Evolutionary conservation across 1,284 basidiomycete species (phyloP), one percentile per base, ranked within the genome.

Genomic region (Irpex lacteus): DNA sequence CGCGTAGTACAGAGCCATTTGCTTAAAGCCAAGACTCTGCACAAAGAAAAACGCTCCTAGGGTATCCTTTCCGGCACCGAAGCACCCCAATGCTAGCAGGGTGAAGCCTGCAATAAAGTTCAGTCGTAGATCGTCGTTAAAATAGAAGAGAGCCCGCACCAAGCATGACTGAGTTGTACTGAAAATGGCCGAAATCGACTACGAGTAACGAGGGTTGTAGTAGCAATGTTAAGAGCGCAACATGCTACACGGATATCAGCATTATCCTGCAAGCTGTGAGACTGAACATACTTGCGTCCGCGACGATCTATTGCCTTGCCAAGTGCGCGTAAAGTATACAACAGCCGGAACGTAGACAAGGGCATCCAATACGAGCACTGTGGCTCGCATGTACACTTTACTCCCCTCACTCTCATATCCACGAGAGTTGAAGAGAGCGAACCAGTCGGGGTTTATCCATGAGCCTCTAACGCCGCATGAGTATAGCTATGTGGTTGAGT

Each of bases 1-100:
- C 0, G 94, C 92, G 74, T 95, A 98, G 75, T 97, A 98, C 9
- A 98, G 80, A 4, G 93, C 90, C 95, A 98, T 98, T 76, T 98
- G 96, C 76, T 98, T 98, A 82, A 98, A 98, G 3, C 90, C 85
- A 15, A 98, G 82, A 69, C 92, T 92, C 38, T 89, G 80, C 6
- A 93, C 91, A 70, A 98, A 97, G 66, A 82, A 87, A n/a, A 92
- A 73, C 5, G 94, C 92, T 0, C 93, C 96, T 0, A 88, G 68
- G 3, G 92, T 74, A 73, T 98, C 94, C 36, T 83, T 79, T 5
- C 85, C 89, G 1, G 74, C 73, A 4, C 88, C 85, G 60, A 96
- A 92, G 69, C 85, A 86, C 68, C 89, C 86, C 49, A 94, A 73
- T 0, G 92, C 80, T 50, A 91, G 79, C 21, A 96, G 74, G 0